Percentiles rank a stretch among this genome's conserved stretches.
Conservation (phyloP, 1,139 yeast genomes). For the Yamadazyma triangularis region DNA sequence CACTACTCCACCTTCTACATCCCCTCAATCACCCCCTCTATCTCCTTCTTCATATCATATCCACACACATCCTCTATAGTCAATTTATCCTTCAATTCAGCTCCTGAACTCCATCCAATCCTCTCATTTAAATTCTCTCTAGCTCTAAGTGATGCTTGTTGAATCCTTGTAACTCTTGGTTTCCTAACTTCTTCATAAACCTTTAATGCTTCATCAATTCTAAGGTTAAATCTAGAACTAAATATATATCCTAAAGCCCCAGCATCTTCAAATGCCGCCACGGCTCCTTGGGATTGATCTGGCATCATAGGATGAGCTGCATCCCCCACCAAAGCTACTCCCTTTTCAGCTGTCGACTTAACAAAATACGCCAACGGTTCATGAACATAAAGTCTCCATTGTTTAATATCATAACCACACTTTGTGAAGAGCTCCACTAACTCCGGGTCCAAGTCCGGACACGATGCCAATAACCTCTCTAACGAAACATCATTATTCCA, state of each 20-base stretch:
- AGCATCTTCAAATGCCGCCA: constrained; percentile 33
- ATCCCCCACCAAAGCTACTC: constrained; percentile 30
- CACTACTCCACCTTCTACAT: too few species aligned
- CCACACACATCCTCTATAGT: constrained; percentile 28
- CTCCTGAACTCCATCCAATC: constrained; percentile 22
- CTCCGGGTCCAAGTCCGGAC: constrained; percentile 18
- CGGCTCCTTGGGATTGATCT: constrained; percentile 38
- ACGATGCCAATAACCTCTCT: constrained; percentile 14
- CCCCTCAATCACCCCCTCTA: constrained; percentile 10
- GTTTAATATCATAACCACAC: constrained; percentile 25
- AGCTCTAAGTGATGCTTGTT: constrained; percentile 24
- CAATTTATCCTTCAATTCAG: constrained; percentile 16
- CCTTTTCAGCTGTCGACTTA: constrained; percentile 12
- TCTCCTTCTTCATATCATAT: constrained; percentile 20
- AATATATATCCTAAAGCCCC: constrained; percentile 16
- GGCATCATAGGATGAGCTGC: constrained; percentile 39
- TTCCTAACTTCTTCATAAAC: constrained; percentile 19
- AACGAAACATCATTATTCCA: constrained; percentile 21
- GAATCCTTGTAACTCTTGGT: constrained; percentile 23
- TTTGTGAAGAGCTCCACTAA: constrained; percentile 17
- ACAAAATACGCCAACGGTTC: constrained; percentile 21
- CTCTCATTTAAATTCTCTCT: constrained; percentile 25
- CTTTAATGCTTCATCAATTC: constrained; percentile 16
- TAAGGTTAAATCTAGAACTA: constrained; percentile 13
- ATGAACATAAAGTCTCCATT: constrained; percentile 26